Conservation (phyloP, 192 early-diverging fungal genomes). For the Dimargaris cristalligena region DNA sequence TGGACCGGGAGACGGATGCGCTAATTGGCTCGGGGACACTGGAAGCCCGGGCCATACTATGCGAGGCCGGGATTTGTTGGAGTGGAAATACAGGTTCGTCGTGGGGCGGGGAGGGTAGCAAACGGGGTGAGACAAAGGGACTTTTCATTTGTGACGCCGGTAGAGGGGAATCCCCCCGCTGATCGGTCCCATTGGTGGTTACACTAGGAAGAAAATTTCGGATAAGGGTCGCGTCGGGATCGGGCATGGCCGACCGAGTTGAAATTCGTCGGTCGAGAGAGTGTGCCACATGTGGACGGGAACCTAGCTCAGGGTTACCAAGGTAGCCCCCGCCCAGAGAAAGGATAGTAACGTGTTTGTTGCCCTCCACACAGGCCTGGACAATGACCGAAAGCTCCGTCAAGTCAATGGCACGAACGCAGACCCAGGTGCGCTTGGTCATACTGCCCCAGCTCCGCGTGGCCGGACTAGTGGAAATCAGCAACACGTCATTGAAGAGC, state of each 20-base stretch:
- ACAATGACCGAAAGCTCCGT: constrained; percentile 4
- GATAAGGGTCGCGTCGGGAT: not conserved
- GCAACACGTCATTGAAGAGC: constrained; percentile 8
- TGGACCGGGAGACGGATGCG: not conserved
- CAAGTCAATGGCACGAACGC: constrained; percentile 1
- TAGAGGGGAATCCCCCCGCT: not conserved
- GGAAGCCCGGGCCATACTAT: not conserved
- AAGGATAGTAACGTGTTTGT: constrained; percentile 11
- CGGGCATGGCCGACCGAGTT: not conserved
- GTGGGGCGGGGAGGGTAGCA: constrained; percentile 4
- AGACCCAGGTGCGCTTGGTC: constrained; percentile 6
- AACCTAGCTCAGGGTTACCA: too few relatives aligned
- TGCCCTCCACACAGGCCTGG: constrained; percentile 6
- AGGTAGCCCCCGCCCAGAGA: not conserved
- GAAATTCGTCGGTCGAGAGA: not conserved
- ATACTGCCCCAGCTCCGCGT: constrained; percentile 7
- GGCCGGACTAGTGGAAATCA: not conserved
- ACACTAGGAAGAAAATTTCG: not conserved
- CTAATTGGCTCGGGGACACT: not conserved
- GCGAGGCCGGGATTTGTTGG: not conserved
- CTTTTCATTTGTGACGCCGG: not conserved
- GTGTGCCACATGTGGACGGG: not conserved
- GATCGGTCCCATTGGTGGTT: not conserved
- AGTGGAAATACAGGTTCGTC: not conserved
- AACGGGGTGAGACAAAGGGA: not conserved